Conservation (phyloP, 768 basidiomycete species). For the Pholiota molesta region DNA sequence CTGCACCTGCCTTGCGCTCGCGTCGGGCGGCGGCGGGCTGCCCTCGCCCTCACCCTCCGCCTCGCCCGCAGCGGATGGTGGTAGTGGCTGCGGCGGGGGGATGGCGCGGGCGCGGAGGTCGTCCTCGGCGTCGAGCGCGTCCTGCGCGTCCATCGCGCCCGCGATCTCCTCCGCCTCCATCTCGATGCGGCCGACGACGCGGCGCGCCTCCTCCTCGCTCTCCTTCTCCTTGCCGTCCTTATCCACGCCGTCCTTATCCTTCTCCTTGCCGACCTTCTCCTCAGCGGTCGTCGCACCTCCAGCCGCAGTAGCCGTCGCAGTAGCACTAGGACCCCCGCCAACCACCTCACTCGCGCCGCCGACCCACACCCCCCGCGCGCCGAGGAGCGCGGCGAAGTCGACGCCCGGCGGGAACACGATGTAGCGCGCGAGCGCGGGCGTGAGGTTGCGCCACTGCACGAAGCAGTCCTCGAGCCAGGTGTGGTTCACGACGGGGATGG, state of each 20-base stretch:
- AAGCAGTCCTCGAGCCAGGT: slow-evolving; percentile 93
- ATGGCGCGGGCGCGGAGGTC: too few species aligned
- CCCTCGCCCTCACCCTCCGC: background rate
- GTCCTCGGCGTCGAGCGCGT: too few species aligned
- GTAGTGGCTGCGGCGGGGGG: too few species aligned
- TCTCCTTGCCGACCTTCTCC: too few species aligned
- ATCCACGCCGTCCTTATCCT: too few species aligned
- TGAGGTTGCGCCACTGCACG: slow-evolving; percentile 72
- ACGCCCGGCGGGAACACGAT: slow-evolving; percentile 67
- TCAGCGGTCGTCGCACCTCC: background rate
- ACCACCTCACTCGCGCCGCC: too few species aligned
- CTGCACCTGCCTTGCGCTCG: background rate
- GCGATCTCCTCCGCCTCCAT: slow-evolving; percentile 25
- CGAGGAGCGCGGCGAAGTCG: slow-evolving; percentile 57
- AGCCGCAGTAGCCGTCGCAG: background rate
- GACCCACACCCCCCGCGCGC: slow-evolving; percentile 42
- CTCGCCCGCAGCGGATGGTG: too few species aligned
- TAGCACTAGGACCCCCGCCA: too few species aligned
- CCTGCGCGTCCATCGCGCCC: slow-evolving; percentile 5
- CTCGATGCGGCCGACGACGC: slow-evolving; percentile 25
- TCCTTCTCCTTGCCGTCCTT: too few species aligned
- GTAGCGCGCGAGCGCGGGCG: slow-evolving; percentile 67
- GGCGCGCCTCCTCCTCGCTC: slow-evolving; percentile 5
- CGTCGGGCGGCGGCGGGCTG: background rate
- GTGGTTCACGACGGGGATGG: slow-evolving; percentile 87